Evolutionary conservation across 202 grass and related monocot genomes (phyloP), one percentile per base, ranked within the genome.

Genomic region (Setaria italica): DNA sequence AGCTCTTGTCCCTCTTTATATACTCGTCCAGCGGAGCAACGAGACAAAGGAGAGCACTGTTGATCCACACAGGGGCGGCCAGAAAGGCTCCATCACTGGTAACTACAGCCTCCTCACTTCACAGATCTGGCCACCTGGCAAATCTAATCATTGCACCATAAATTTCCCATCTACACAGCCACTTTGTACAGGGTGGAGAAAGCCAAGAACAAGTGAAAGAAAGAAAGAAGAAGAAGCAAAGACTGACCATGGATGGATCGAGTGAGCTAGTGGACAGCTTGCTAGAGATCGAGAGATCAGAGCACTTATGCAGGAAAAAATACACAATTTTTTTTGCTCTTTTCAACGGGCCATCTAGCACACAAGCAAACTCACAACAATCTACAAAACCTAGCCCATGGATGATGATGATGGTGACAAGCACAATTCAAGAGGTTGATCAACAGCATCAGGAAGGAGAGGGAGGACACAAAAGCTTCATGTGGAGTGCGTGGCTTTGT

Each of bases 131-230:
- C 56, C 89, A 72, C 68, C 70, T 88, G 81, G 77, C 85, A 81
- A 62, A 46, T 79, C 85, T 70, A 85, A 95, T 95, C 87, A 87
- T 90, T 76, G 85, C 82, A 66, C 88, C 82, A 88, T 95, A 67
- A 92, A 94, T 86, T 78, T 56, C 74, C 82, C 88, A 84, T 72
- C 88, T 85, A 88, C 81, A 57, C 72, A 87, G 48, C 62, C 90
- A 79, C 71, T 94, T 88, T 95, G 85, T 90, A 95, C 88, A 88
- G 88, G 88, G 62, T 76, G 85, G 71, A 82, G 32, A 70, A 66
- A 79, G 67, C 49, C 72, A 20, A 55, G 72, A 53, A 78, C 29
- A 75, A 55, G 76, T 9, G 67, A 51, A 89, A 58, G 21, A 76
- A 32, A 11, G 34, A 33, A 55, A 16, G 48, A 41, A n/a, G n/a